Evolutionary conservation across 2,329 filamentous ascomycete species (phyloP).

Genomic region (Pseudogymnoascus sp.): DNA sequence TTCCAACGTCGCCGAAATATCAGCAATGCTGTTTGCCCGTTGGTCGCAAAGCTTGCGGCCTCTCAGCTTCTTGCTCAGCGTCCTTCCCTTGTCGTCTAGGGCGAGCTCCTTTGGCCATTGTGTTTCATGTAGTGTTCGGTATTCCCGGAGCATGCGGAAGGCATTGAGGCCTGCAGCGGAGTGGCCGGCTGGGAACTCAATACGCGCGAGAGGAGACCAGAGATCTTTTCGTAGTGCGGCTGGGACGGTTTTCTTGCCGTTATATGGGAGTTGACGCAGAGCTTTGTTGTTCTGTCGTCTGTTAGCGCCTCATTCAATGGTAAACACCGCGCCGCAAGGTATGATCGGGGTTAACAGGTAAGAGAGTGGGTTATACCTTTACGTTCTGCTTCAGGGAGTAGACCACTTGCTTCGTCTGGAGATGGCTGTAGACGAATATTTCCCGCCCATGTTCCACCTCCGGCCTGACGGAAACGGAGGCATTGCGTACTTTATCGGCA

Average conservation of each 20-base stretch:
- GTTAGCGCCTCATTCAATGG: background rate
- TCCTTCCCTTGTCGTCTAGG: constrained; percentile 19
- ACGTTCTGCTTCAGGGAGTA: constrained; percentile 32
- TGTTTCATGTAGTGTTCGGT: constrained; percentile 53
- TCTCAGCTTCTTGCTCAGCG: constrained; percentile 31
- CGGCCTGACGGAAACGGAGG: constrained; percentile 1
- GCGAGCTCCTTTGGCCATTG: constrained; percentile 46
- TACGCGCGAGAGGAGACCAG: constrained; percentile 53
- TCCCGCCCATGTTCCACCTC: constrained; percentile 28
- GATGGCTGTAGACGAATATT: constrained; percentile 33
- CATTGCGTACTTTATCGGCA: constrained; percentile 12
- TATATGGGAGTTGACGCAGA: constrained; percentile 52
- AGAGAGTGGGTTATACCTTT: constrained; percentile 24
- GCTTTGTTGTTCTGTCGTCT: constrained; percentile 35
- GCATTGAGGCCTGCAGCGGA: constrained; percentile 46
- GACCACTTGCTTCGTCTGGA: constrained; percentile 33
- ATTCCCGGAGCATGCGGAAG: constrained; percentile 56
- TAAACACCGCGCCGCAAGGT: background rate
- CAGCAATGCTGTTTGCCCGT: constrained; percentile 52
- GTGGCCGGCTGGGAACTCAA: constrained; percentile 46
- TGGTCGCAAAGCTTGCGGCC: constrained; percentile 49
- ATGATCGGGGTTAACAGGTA: background rate
- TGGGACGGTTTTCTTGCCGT: constrained; percentile 58
- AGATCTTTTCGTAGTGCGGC: constrained; percentile 57
- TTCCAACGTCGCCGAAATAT: constrained; percentile 49